Conservation (phyloP, 495 filamentous ascomycete species). For the Chaetomidium leptoderma region DNA sequence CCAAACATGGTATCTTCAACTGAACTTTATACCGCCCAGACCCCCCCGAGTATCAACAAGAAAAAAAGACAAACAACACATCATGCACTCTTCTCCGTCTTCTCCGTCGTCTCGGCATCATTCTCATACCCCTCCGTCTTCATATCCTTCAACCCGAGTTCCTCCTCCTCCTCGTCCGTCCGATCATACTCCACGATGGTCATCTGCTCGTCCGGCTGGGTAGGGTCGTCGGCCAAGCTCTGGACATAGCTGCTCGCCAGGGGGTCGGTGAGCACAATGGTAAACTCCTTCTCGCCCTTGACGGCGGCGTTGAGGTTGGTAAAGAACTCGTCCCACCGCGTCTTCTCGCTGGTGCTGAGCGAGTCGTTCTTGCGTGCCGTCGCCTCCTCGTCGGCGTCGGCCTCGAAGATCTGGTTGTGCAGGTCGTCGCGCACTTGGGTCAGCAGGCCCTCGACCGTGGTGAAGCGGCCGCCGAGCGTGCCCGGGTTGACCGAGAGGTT, state of each 20-base stretch:
- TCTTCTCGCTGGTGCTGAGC: constrained; percentile 54
- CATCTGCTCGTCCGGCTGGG: constrained; percentile 74
- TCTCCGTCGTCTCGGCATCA: constrained; percentile 20
- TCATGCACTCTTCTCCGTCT: constrained; percentile 2
- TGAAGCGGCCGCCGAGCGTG: constrained; percentile 94
- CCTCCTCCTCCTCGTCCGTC: constrained; percentile 85
- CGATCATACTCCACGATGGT: constrained; percentile 78
- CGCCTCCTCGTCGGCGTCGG: constrained; percentile 41
- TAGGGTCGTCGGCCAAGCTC: constrained; percentile 64
- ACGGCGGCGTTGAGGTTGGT: constrained; percentile 68
- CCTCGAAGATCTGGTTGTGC: constrained; percentile 77
- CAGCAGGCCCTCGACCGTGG: constrained; percentile 91
- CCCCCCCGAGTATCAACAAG: neutral
- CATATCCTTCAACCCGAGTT: constrained; percentile 86
- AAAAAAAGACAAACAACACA: neutral
- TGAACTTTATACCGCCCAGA: neutral
- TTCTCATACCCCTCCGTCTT: constrained; percentile 83
- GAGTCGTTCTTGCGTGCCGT: constrained; percentile 59
- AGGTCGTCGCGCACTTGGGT: constrained; percentile 89
- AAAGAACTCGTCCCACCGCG: constrained; percentile 81
- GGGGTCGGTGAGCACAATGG: constrained; percentile 81
- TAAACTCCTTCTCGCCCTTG: constrained; percentile 74
- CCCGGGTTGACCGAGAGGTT: constrained; percentile 79
- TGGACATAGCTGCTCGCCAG: constrained; percentile 91
- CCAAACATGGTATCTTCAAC: constrained; percentile 9